phyloP scores from a whole-genome alignment of 768 basidiomycete species.

The Pholiota conissans region DNA sequence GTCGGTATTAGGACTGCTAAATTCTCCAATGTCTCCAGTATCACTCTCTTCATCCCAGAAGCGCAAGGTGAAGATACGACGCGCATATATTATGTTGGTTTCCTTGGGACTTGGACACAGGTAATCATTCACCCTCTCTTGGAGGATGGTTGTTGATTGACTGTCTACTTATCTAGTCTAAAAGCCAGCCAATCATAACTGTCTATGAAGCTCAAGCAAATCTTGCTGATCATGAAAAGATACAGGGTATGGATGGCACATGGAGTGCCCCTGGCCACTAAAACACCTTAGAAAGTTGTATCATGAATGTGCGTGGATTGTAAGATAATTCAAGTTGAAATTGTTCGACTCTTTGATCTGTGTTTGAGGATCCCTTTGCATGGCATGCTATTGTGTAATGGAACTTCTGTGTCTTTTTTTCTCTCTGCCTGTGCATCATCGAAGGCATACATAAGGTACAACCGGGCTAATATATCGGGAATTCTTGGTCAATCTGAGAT shows the following conservation, averaged over 20 bases:
- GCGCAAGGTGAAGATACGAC: constrained; percentile 79
- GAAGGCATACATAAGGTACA: too few relatives aligned
- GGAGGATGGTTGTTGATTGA: neutral
- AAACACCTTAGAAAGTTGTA: too few relatives aligned
- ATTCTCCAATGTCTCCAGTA: constrained; percentile 76
- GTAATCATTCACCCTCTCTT: constrained; percentile 33
- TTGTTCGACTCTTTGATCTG: too few relatives aligned
- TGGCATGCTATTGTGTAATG: too few relatives aligned
- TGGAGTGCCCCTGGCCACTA: constrained; percentile 45
- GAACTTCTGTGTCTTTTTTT: too few relatives aligned
- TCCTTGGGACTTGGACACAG: constrained; percentile 81
- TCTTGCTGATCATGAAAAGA: constrained; percentile 84
- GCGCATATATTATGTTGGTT: constrained; percentile 81
- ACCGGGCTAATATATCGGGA: constrained; percentile 72
- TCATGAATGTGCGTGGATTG: too few relatives aligned
- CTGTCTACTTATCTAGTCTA: constrained; percentile 48
- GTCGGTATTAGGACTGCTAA: constrained; percentile 87
- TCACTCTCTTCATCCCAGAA: constrained; percentile 83
- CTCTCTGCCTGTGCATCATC: too few relatives aligned
- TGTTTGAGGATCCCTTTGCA: too few relatives aligned
- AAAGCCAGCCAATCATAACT: constrained; percentile 74
- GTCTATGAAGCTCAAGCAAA: constrained; percentile 90
- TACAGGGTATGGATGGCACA: constrained; percentile 72
- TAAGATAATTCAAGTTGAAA: too few relatives aligned
- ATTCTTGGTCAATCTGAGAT: constrained; percentile 64